Evolutionary conservation across 352 stramenopile genomes (phyloP), one percentile per base, ranked within the genome.

Genomic region (Phytophthora megakarya): DNA sequence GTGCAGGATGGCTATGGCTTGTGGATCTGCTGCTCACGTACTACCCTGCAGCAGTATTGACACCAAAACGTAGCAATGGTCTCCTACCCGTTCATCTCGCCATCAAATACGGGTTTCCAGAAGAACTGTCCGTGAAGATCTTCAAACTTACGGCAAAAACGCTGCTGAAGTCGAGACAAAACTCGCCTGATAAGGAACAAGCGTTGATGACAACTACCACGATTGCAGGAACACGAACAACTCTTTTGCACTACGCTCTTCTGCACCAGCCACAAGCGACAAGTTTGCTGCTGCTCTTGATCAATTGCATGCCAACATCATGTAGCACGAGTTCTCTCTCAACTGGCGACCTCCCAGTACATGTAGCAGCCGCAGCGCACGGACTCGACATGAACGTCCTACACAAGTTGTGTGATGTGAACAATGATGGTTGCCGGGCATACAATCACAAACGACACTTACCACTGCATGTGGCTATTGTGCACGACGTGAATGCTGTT

Each of bases 201-300:
- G 10, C 42, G 1, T n/a, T 67, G 5, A 40, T 76, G 13, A 38
- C 49, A 26, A 43, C 52, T 30, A 73, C 61, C 13, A 83, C 70
- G 19, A 73, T 88, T 25, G 9, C 26, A 13, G 61, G 43, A 2
- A 86, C 72, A 8, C 52, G 59, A 15, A 85, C 70, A 19, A 88
- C 83, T 7, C 60, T 90, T 13, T 52, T 92, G 25, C 84, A 90
- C 18, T 92, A 88, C 26, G 67, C 60, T 11, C 48, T 90, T 7
- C 47, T 90, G 0, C 77, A 90, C 51, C 70, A 81, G 6, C 56
- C 71, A 6, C 25, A 48, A 15, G 43, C 57, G n/a, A 60, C 61
- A 0, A 33, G 26, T n/a, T 51, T 87, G 19, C 37, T 88, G 0
- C 56, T 70, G 12, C 33, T 68, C 19, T 18, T 92, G 9, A 21